Base-by-base conservation (phyloP, 192 early-diverging fungal genomes). In the Entomortierella parvispora region DNA sequence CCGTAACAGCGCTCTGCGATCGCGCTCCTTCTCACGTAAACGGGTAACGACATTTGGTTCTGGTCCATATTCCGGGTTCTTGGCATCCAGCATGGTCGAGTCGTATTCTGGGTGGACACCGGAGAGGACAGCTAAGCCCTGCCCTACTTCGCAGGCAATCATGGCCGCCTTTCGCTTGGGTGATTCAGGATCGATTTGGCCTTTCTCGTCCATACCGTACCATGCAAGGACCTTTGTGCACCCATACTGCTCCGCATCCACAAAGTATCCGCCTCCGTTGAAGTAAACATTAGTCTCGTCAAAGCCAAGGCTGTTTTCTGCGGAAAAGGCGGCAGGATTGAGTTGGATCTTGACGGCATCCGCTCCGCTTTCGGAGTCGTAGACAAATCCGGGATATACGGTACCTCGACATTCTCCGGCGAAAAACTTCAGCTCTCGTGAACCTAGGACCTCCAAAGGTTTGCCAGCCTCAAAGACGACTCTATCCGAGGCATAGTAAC, bases 71-170 rank as follows among this genome's bases (percentile, higher is more conserved):
- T 85, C 85, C 25, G 81, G 74, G 6, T 80, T 79, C 5, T 43
- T 42, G 15, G 88, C 69, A 53, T 84, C 85, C 58, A 90, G 43
- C 52, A 67, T 81, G 29, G 81, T 80, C 52, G 88, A 83, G 42
- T 88, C 87, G 72, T 92, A 94, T 75, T 97, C 97, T 28, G 94
- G 83, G 58, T 99, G 97, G 43, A 92, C 78, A 14, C 94, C 96
- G 8, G 90, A 80, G 23, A 99, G 62, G 12, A 97, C 76, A 0
- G 94, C 94, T 11, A 65, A 32, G 1, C 92, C 92, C 3, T 77
- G 75, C 3, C 94, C 96, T 2, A 93, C 83, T 7, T 52, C 65
- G 70, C 91, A 91, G 40, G 89, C 80, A 10, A 97, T 79, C 28
- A 93, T 82, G 0, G 95, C 96, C 18, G 82, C 84, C 34, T 63